Evolutionary conservation across 2,329 filamentous ascomycete genomes (phyloP).

Genomic region (Fragosphaeria purpurea): DNA sequence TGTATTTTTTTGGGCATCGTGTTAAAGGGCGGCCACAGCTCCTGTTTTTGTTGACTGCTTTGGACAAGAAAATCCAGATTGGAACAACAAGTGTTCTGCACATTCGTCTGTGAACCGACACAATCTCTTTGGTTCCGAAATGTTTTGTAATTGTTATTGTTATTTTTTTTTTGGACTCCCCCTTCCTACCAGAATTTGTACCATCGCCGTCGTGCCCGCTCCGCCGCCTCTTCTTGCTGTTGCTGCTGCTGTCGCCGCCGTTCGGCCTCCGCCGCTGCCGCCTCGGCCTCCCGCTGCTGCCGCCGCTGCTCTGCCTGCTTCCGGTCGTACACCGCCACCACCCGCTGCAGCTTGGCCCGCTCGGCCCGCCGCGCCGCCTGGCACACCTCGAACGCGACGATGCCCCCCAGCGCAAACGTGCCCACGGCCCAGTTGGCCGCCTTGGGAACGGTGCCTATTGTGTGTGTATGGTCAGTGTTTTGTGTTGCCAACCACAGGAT

Average conservation of each 20-base stretch:
- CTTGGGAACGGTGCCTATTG: constrained; percentile 46
- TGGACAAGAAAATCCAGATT: too few relatives aligned
- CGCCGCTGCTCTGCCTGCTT: constrained; percentile 51
- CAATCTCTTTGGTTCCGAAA: too few relatives aligned
- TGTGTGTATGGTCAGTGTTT: too few relatives aligned
- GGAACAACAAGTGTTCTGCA: too few relatives aligned
- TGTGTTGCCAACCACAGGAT: too few relatives aligned
- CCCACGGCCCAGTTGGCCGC: constrained; percentile 81
- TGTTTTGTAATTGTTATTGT: neutral
- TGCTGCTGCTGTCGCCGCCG: constrained; percentile 25
- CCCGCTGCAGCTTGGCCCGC: constrained; percentile 71
- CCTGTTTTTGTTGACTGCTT: too few relatives aligned
- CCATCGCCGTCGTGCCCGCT: constrained; percentile 32
- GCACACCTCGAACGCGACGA: constrained; percentile 75
- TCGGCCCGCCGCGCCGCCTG: constrained; percentile 65
- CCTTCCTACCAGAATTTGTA: constrained; percentile 41
- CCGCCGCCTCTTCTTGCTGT: constrained; percentile 23
- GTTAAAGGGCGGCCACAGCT: too few relatives aligned
- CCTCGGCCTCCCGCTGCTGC: constrained; percentile 39
- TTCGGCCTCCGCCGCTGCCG: constrained; percentile 28
- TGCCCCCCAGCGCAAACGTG: constrained; percentile 59
- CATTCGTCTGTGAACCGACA: too few relatives aligned
- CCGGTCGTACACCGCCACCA: constrained; percentile 69
- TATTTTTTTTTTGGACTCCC: neutral
- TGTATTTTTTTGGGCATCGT: too few relatives aligned